Conservation (phyloP, 2,329 filamentous ascomycete genomes). For the Periglandula ipomoeae region DNA sequence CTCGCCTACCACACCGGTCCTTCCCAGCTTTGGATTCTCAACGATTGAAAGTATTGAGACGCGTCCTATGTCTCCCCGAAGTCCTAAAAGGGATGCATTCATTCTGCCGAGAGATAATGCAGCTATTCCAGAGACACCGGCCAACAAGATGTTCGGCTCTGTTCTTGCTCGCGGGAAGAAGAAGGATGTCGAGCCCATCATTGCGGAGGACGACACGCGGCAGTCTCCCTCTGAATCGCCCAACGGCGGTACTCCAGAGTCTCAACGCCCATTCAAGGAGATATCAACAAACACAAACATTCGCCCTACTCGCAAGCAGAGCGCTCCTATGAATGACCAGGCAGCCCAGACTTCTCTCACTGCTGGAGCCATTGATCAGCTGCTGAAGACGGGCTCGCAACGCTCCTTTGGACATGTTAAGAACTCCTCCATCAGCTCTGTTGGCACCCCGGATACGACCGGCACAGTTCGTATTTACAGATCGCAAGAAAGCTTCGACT, state of each 20-base stretch:
- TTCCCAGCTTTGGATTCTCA: constrained; percentile 32
- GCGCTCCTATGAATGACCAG: constrained; percentile 51
- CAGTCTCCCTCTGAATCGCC: constrained; percentile 37
- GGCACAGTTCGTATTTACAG: constrained; percentile 35
- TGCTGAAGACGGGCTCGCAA: constrained; percentile 44
- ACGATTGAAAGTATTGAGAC: constrained; percentile 36
- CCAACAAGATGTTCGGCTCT: constrained; percentile 32
- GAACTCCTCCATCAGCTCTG: constrained; percentile 26
- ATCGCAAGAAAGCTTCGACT: constrained; percentile 42
- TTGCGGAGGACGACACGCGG: constrained; percentile 57
- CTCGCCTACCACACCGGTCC: constrained; percentile 17
- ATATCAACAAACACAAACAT: constrained; percentile 48
- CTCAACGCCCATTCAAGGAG: constrained; percentile 50
- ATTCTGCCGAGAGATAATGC: constrained; percentile 42
- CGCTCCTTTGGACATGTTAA: constrained; percentile 21
- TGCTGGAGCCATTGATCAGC: constrained; percentile 68
- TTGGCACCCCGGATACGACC: constrained; percentile 26
- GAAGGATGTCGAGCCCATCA: constrained; percentile 33
- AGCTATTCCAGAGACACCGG: constrained; percentile 28
- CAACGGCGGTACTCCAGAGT: constrained; percentile 41
- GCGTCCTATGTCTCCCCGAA: constrained; percentile 37
- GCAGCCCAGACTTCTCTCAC: constrained; percentile 77
- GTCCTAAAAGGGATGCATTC: constrained; percentile 45
- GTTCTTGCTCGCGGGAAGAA: constrained; percentile 36
- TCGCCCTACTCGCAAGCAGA: constrained; percentile 29